phyloP scores from a whole-genome alignment of 331 rosid species.

The Quercus phellos region DNA sequence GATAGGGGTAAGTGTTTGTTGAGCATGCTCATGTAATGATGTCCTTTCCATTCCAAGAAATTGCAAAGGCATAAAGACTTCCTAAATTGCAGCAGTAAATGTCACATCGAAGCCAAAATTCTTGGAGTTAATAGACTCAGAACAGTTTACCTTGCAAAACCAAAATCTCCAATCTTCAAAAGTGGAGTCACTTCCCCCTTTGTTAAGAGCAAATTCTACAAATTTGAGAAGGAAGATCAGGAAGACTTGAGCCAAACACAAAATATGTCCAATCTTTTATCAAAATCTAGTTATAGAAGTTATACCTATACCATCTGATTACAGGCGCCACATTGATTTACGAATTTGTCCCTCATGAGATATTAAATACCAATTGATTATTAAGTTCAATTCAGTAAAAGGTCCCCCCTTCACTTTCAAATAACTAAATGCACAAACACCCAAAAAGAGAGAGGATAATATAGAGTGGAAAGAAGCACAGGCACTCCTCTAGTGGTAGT shows the following conservation, averaged over 20 bases:
- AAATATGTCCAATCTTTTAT: not conserved
- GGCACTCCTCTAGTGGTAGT: not conserved
- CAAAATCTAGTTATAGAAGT: not conserved
- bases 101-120: not conserved
- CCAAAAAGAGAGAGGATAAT: not conserved
- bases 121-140: slow-evolving; percentile 7
- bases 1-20: not conserved
- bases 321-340: not conserved
- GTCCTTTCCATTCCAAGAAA: not conserved
- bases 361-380: not conserved
- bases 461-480: not conserved
- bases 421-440: not conserved
- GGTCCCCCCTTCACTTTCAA: not conserved
- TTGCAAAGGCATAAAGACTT: not conserved
- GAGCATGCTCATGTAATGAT: not conserved
- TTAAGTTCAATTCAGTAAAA: not conserved
- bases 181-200: slow-evolving; percentile 41
- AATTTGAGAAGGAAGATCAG: slow-evolving; percentile 17
- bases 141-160: slow-evolving; percentile 80
- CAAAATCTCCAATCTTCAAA: slow-evolving; percentile 95
- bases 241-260: slow-evolving; percentile 15
- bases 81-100: slow-evolving; percentile 11
- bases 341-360: not conserved
- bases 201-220: slow-evolving; percentile 90
- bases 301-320: not conserved